Evolutionary conservation across 2,329 filamentous ascomycete genomes (phyloP).

Genomic region (Verticillium zaregamsianum): DNA sequence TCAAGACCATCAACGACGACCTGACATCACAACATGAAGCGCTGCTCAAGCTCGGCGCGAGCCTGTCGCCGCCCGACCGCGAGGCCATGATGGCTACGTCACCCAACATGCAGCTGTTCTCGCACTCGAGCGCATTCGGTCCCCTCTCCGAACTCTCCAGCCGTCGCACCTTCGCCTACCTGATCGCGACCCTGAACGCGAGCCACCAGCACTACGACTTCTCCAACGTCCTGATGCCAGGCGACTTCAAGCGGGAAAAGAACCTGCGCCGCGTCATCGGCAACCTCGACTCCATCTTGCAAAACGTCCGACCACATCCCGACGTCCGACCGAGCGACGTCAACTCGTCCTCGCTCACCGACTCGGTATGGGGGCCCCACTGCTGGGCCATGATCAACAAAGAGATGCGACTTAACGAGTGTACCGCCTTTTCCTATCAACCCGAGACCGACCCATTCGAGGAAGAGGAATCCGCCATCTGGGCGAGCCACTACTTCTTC

Average conservation of each 20-base stretch:
- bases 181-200: slow-evolving; percentile 94
- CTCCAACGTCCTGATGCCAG: slow-evolving; percentile 81
- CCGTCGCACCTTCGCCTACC: slow-evolving; percentile 87
- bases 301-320: slow-evolving; percentile 72
- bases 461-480: slow-evolving; percentile 88
- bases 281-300: slow-evolving; percentile 80
- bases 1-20: slow-evolving; percentile 89
- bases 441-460: slow-evolving; percentile 88
- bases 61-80: slow-evolving; percentile 78
- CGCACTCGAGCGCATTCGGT: slow-evolving; percentile 86
- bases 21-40: slow-evolving; percentile 90
- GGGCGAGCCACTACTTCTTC: slow-evolving; percentile 96
- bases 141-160: slow-evolving; percentile 83
- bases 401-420: slow-evolving; percentile 88
- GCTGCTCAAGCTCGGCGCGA: slow-evolving; percentile 78
- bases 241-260: slow-evolving; percentile 84
- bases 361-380: slow-evolving; percentile 74
- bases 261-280: slow-evolving; percentile 79
- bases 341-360: slow-evolving; percentile 31
- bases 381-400: slow-evolving; percentile 94
- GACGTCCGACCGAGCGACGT: slow-evolving; percentile 38
- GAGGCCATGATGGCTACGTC: slow-evolving; percentile 62
- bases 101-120: slow-evolving; percentile 59
- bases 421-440: slow-evolving; percentile 83
- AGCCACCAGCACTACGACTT: slow-evolving; percentile 93